These are phyloP conservation scores for Zymoseptoria brevis DNA, from an alignment of 2,329 filamentous ascomycete species.

Conservation along the genomic window DNA sequence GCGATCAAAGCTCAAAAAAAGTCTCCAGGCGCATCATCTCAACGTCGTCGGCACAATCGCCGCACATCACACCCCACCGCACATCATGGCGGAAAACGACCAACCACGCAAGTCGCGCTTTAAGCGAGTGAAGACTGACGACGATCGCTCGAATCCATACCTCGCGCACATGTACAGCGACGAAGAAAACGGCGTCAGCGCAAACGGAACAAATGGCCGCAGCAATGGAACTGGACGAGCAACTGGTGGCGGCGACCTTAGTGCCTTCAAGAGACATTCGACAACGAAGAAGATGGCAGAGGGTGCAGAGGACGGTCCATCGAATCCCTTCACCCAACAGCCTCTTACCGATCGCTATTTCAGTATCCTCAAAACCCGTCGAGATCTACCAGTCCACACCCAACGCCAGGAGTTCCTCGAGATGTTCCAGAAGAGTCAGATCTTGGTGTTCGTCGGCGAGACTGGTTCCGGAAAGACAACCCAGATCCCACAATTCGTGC, in stretches of 20 bases:
- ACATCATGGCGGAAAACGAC: slow-evolving; percentile 39
- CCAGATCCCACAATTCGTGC: slow-evolving; percentile 95
- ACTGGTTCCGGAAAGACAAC: slow-evolving; percentile 99
- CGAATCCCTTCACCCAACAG: slow-evolving; percentile 77
- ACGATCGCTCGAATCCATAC: slow-evolving; percentile 69
- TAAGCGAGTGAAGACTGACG: slow-evolving; percentile 48
- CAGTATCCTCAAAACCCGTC: slow-evolving; percentile 73
- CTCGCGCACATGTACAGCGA: slow-evolving; percentile 73
- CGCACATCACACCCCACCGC: not conserved
- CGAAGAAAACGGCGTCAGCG: slow-evolving; percentile 26
- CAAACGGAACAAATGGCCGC: slow-evolving; percentile 25
- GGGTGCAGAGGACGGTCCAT: slow-evolving; percentile 67
- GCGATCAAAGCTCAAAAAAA: not conserved
- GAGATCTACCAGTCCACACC: slow-evolving; percentile 82
- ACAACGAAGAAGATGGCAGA: slow-evolving; percentile 71
- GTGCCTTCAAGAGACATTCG: slow-evolving; percentile 64
- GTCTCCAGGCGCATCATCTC: not conserved
- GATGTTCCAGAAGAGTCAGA: slow-evolving; percentile 88
- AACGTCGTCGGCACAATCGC: not conserved
- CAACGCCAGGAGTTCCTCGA: slow-evolving; percentile 89
- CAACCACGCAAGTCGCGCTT: slow-evolving; percentile 24
- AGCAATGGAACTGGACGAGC: slow-evolving; percentile 5
- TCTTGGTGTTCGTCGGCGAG: slow-evolving; percentile 96
- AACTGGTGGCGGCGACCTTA: slow-evolving; percentile 36
- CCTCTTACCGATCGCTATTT: slow-evolving; percentile 79